Base-by-base conservation (phyloP, 805 yeast species). In the Candida patagonica region DNA sequence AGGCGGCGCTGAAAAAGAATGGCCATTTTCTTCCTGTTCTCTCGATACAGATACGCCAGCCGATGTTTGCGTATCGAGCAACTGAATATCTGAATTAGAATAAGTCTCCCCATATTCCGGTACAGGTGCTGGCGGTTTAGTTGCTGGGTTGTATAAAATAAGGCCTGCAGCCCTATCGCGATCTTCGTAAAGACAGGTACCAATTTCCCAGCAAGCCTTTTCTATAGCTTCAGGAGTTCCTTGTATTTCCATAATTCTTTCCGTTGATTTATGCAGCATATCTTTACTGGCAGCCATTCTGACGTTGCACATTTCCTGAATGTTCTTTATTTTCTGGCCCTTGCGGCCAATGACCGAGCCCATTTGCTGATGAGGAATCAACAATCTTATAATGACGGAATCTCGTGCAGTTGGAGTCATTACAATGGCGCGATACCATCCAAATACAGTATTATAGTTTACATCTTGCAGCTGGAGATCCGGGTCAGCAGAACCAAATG, bases 281-380 rank as follows among this genome's bases (percentile, higher is more conserved):
- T 84, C 86, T 56, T 85, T 86, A 26, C 94, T 80, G 8, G 94
- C 95, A 41, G 84, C 86, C 74, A 87, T 81, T 55, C 81, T 79
- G 38, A 87, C 85, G 41, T 71, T 66, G 57, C 67, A 78, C 24
- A 62, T 64, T 44, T 76, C 79, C 63, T 83, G 92, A 44, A 86
- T 73, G 30, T 79, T 70, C 64, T 84, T 86, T 55, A 87, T 87
- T 56, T 87, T 72, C 9, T 68, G 64, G 39, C 96, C 96, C 45
- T 74, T 82, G 42, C 81, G 76, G 38, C 96, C 96, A 55, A 87
- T 86, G 34, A 87, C 72, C 6, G 94, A 78, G 29, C 95, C 95
- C 76, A 86, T 78, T 57, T 85, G 95, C 38, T 78, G 70, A 60
- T 86, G 85, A 30, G 95, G 86, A 43, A 86, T 70, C 46, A 87